phyloP scores from a whole-genome alignment of 495 filamentous ascomycete genomes.

The Letharia lupina region DNA sequence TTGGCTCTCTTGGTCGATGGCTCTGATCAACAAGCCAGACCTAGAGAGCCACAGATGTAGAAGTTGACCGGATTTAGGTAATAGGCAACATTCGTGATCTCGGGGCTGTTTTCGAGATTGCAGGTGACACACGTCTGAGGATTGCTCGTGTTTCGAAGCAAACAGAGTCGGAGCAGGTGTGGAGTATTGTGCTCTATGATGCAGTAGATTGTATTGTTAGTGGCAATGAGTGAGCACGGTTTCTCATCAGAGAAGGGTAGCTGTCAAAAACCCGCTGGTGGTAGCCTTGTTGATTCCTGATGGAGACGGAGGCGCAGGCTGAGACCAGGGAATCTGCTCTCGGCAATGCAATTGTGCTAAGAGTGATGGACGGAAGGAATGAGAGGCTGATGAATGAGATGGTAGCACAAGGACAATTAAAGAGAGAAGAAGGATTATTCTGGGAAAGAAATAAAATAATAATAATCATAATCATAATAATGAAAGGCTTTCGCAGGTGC shows the following conservation, averaged over 20 bases:
- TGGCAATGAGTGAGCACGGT: neutral
- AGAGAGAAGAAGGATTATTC: constrained; percentile 1
- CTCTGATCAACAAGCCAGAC: constrained; percentile 21
- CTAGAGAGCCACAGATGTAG: constrained; percentile 19
- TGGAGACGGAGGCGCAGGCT: constrained; percentile 10
- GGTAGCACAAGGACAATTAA: neutral
- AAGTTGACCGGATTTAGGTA: neutral
- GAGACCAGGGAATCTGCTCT: neutral
- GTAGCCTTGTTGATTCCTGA: constrained; percentile 2
- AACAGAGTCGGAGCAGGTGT: neutral
- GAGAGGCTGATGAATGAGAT: neutral
- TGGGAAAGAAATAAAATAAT: neutral
- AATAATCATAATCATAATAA: neutral
- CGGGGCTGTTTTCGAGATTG: neutral
- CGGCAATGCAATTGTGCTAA: neutral
- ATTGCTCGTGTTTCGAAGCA: neutral
- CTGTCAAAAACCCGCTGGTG: neutral
- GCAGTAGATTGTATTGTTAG: neutral
- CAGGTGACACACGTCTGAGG: constrained; percentile 7
- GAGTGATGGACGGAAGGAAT: neutral
- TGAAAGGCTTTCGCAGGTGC: no score
- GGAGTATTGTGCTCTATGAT: neutral
- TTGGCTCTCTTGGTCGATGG: constrained; percentile 20
- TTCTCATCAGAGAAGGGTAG: neutral
- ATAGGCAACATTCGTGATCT: constrained; percentile 4